These are phyloP conservation scores for Arthrobotrys musiformis DNA, from an alignment of 2,329 filamentous ascomycete genomes.

Conservation along the genomic window DNA sequence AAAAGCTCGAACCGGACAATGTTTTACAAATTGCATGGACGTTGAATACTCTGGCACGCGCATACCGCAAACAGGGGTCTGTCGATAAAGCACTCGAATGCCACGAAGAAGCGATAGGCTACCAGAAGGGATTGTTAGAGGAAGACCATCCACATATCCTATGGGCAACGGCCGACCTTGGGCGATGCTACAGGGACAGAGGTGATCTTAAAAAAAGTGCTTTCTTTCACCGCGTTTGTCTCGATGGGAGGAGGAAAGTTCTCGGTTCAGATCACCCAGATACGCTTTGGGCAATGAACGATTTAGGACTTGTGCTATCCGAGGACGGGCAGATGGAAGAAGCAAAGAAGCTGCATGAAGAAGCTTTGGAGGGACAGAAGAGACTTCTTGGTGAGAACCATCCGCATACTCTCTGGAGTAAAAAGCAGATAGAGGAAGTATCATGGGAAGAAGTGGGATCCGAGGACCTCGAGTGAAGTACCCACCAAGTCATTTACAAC, in stretches of 20 bases:
- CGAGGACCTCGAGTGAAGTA: slow-evolving; percentile 3
- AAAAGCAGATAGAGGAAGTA: slow-evolving; percentile 2
- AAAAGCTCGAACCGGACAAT: slow-evolving; percentile 6
- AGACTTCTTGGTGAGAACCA: slow-evolving; percentile 26
- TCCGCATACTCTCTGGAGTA: slow-evolving; percentile 38
- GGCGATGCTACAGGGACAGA: slow-evolving; percentile 34
- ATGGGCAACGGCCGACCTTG: slow-evolving; percentile 44
- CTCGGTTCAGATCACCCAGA: slow-evolving; percentile 34
- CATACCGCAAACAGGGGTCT: slow-evolving; percentile 48
- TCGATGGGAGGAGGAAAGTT: slow-evolving; percentile 21
- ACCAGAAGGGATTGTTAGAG: slow-evolving; percentile 30
- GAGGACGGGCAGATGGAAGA: slow-evolving; percentile 25
- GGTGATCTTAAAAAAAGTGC: slow-evolving; percentile 21
- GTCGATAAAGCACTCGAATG: slow-evolving; percentile 27
- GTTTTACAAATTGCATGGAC: slow-evolving; percentile 55
- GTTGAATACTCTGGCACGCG: slow-evolving; percentile 48
- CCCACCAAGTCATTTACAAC: too few species aligned
- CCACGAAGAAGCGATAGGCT: slow-evolving; percentile 28
- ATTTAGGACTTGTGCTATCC: slow-evolving; percentile 44
- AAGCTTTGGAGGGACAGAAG: slow-evolving; percentile 36
- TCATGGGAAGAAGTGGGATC: neutral
- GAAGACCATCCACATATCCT: slow-evolving; percentile 49
- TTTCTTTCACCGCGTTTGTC: slow-evolving; percentile 20
- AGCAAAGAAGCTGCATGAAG: slow-evolving; percentile 23
- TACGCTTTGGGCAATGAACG: slow-evolving; percentile 50